A percentile compares a stretch with the other conserved stretches of the same genome.
Conservation (phyloP, 306 rosid species). For the Vigna trinervia region DNA sequence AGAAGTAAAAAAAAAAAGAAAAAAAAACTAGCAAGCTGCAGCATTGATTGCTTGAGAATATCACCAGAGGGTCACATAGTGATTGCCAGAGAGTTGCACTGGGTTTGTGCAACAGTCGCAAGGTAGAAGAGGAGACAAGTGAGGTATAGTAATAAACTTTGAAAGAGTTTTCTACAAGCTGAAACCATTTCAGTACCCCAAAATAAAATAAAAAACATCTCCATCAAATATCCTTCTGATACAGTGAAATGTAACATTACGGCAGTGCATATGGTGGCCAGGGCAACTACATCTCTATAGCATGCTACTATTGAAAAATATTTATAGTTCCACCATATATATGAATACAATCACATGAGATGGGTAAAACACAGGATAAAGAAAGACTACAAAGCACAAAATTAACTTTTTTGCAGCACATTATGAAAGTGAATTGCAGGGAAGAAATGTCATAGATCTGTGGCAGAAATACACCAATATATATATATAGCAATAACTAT, state of each 20-base stretch:
- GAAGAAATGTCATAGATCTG: neutral
- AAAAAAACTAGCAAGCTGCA: neutral
- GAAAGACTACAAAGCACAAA: neutral
- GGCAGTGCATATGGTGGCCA: neutral
- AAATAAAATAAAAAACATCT: neutral
- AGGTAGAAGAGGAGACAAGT: neutral
- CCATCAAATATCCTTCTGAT: neutral
- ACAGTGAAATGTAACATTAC: neutral
- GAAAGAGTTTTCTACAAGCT: neutral
- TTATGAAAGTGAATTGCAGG: neutral
- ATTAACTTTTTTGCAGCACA: neutral
- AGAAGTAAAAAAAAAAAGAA: neutral
- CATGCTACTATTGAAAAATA: neutral
- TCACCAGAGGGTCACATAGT: neutral
- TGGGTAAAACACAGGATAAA: neutral
- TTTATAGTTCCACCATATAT: slow-evolving; percentile 3
- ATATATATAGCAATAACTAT: neutral
- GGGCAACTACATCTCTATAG: neutral
- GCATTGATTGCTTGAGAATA: neutral
- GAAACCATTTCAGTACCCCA: neutral
- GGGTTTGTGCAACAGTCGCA: neutral
- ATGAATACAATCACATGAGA: neutral
- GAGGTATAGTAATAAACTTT: neutral
- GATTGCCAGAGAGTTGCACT: neutral
- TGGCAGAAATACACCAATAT: neutral